These are phyloP conservation scores for Tricholoma flavovirens DNA, from an alignment of 768 basidiomycete genomes.

Conservation along the genomic window DNA sequence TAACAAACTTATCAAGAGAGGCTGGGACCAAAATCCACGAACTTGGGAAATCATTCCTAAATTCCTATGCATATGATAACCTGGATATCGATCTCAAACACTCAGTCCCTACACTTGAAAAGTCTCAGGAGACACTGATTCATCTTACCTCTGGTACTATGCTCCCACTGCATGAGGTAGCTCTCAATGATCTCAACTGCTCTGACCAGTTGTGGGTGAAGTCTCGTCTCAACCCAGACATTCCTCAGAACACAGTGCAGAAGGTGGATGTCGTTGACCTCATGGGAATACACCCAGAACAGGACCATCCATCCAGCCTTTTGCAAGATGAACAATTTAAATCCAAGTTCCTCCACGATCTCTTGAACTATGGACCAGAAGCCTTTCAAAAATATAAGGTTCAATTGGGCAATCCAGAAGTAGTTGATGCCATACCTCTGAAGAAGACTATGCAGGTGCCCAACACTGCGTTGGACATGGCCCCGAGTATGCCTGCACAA, in stretches of 20 bases:
- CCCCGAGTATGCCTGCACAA: constrained; percentile 14
- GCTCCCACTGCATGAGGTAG: too few species aligned
- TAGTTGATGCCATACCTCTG: constrained; percentile 18
- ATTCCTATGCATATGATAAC: too few species aligned
- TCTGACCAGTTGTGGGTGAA: constrained; percentile 26
- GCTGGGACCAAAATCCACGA: too few species aligned
- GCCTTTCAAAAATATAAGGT: constrained; percentile 15
- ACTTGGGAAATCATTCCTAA: too few species aligned
- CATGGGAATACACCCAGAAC: too few species aligned
- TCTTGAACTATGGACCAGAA: constrained; percentile 12
- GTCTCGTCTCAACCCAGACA: constrained; percentile 16
- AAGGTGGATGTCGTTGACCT: too few species aligned
- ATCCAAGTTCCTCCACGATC: constrained; percentile 23
- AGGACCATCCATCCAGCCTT: too few species aligned
- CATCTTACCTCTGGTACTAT: neutral
- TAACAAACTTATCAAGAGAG: too few species aligned
- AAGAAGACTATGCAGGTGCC: constrained; percentile 16
- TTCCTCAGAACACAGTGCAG: too few species aligned
- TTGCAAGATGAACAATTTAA: constrained; percentile 19
- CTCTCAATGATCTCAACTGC: constrained; percentile 23
- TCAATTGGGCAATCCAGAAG: constrained; percentile 16
- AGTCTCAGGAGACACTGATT: neutral
- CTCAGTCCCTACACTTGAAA: neutral
- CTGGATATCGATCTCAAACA: too few species aligned
- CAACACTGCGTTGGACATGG: constrained; percentile 16